Base-by-base conservation (phyloP, 805 yeast species). In the Barnettozyma californica region DNA sequence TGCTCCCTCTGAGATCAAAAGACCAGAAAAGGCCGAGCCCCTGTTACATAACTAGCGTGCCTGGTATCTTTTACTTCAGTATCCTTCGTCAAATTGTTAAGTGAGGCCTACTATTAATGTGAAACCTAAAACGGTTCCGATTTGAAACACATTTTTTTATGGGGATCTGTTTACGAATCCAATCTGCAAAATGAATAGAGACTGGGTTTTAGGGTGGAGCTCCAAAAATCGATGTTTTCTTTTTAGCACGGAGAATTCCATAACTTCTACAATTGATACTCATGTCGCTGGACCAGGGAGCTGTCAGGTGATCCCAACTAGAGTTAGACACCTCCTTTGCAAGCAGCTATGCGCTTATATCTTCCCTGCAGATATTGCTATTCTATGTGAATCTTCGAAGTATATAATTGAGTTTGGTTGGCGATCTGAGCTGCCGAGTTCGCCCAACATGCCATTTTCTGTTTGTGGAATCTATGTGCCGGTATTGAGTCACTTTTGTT, bases 31-130 rank as follows among this genome's bases (percentile, higher is more conserved):
- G 11, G 3, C 9, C 41, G 29, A 42, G 29, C 48, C 46, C 20
- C 38, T 43, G 18, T 14, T 49, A 29, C 46, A 42, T 9, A 44
- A 45, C 31, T 49, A 20, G 43, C 23, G 9, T 19, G 10, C 18
- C 27, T n/a, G n/a, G n/a, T n/a, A 38, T 21, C 18, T 14, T 9
- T n/a, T 23, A 16, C 27, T n/a, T 38, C 29, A 38, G 29, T 29
- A 18, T 20, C 47, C 45, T 25, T 59, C 65, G 20, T 64, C 69
- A 16, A 68, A 47, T 5, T 59, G 39, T 16, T 62, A 56, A 25
- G 74, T 73, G 55, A 68, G 68, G 0, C 83, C 83, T 1, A 68
- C 69, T 2, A 83, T 82, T 49, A 80, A 65, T 0, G 80, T 74
- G 55, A 76, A 56, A 0, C 83, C 84, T 21, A 82, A 52, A 1